Conservation (phyloP, 805 yeast genomes). For the Brettanomyces bruxellensis region DNA sequence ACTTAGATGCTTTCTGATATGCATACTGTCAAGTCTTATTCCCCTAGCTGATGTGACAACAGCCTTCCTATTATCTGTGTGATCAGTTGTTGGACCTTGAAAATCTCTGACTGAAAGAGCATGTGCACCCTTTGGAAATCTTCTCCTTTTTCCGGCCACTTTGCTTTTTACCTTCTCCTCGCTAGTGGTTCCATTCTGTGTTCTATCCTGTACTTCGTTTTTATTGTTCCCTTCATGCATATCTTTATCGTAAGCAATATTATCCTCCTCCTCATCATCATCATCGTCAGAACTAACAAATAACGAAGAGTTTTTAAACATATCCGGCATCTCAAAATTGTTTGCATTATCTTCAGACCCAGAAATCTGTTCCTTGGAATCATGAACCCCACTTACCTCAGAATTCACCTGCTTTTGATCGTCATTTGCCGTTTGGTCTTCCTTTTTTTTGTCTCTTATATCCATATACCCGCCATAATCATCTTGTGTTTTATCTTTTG, state of each 20-base stretch:
- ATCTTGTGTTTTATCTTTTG: too few relatives aligned
- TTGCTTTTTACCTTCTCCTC: background rate
- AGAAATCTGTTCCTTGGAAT: too few relatives aligned
- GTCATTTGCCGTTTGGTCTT: too few relatives aligned
- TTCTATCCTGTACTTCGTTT: background rate
- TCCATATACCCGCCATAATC: too few relatives aligned
- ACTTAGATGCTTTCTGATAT: constrained; percentile 9
- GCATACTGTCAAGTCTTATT: constrained; percentile 5
- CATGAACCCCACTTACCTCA: too few relatives aligned
- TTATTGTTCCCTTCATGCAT: background rate
- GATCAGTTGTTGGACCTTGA: background rate
- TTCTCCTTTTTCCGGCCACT: background rate
- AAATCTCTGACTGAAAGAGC: background rate
- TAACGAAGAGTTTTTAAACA: too few relatives aligned
- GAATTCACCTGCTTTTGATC: too few relatives aligned
- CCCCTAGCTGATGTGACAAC: constrained; percentile 6
- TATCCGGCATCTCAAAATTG: background rate
- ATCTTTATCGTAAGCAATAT: too few relatives aligned
- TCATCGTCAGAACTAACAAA: too few relatives aligned
- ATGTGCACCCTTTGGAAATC: background rate
- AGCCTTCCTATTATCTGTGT: background rate
- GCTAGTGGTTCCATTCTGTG: background rate
- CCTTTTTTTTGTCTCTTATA: too few relatives aligned
- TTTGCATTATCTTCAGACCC: background rate
- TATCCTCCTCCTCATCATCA: too few relatives aligned